Evolutionary conservation across 208 protist genomes (phyloP).

Genomic region (Acanthamoeba triangularis): DNA sequence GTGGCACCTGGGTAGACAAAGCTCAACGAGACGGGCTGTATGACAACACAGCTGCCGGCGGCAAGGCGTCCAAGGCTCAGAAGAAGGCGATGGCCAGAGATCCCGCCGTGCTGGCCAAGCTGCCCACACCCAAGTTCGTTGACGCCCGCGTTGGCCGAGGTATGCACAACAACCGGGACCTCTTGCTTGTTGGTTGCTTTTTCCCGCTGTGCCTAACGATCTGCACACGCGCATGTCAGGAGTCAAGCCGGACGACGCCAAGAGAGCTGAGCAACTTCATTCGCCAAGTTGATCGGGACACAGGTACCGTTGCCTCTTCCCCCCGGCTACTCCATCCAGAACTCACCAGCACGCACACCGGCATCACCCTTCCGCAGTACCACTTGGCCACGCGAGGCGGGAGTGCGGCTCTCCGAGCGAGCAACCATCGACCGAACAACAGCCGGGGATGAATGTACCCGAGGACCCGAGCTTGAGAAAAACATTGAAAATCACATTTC

Average conservation of each 20-base stretch:
- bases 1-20: background rate
- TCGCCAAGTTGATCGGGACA: constrained; percentile 30
- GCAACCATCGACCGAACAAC: no score
- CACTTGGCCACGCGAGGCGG: constrained; percentile 7
- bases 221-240: background rate
- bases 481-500: background rate
- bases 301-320: background rate
- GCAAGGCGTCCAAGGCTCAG: constrained; percentile 16
- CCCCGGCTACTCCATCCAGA: background rate
- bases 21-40: background rate
- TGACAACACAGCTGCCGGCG: background rate
- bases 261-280: background rate
- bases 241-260: constrained; percentile 26
- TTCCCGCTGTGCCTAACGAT: background rate
- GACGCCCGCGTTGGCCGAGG: constrained; percentile 20
- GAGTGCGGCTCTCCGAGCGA: no score
- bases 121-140: background rate
- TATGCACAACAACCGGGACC: background rate
- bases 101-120: background rate
- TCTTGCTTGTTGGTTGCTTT: background rate
- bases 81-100: constrained; percentile 42
- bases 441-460: background rate
- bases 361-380: background rate
- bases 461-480: no score
- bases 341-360: background rate